phyloP scores from a whole-genome alignment of 345 rosid species.

The Citropsis articulata region DNA sequence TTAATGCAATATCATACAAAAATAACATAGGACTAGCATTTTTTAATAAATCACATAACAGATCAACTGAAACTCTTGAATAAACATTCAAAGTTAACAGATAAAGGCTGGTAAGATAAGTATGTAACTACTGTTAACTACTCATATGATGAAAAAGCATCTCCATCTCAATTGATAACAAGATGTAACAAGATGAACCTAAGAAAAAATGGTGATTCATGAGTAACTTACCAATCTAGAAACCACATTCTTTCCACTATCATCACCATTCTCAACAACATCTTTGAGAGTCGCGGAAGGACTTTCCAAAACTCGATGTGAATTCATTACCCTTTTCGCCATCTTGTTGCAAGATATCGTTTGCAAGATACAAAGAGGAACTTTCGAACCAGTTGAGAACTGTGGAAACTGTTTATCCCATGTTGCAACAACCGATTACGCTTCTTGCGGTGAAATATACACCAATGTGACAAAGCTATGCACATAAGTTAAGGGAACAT shows the following conservation, averaged over 20 bases:
- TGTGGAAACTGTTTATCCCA: slow-evolving; percentile 85
- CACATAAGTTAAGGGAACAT: too few relatives aligned
- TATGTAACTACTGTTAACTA: too few relatives aligned
- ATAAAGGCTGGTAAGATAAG: too few relatives aligned
- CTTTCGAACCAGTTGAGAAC: slow-evolving; percentile 70
- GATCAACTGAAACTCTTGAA: too few relatives aligned
- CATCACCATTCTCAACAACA: slow-evolving; percentile 68
- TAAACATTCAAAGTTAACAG: too few relatives aligned
- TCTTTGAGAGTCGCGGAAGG: slow-evolving; percentile 88
- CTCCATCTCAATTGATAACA: neutral
- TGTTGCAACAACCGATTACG: too few relatives aligned
- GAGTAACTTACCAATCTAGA: slow-evolving; percentile 58
- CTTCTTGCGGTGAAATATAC: too few relatives aligned
- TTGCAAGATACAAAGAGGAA: slow-evolving; percentile 86
- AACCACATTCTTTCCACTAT: slow-evolving; percentile 68
- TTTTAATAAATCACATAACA: too few relatives aligned
- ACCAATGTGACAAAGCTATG: too few relatives aligned
- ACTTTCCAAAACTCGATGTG: slow-evolving; percentile 88
- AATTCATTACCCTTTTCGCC: slow-evolving; percentile 95
- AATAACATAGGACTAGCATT: too few relatives aligned
- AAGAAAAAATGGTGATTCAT: neutral
- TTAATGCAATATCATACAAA: too few relatives aligned
- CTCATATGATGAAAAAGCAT: too few relatives aligned
- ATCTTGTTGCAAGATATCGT: slow-evolving; percentile 92
- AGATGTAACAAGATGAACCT: neutral